Evolutionary conservation across 352 stramenopile species (phyloP).

Genomic region (Pythium sukuiense): DNA sequence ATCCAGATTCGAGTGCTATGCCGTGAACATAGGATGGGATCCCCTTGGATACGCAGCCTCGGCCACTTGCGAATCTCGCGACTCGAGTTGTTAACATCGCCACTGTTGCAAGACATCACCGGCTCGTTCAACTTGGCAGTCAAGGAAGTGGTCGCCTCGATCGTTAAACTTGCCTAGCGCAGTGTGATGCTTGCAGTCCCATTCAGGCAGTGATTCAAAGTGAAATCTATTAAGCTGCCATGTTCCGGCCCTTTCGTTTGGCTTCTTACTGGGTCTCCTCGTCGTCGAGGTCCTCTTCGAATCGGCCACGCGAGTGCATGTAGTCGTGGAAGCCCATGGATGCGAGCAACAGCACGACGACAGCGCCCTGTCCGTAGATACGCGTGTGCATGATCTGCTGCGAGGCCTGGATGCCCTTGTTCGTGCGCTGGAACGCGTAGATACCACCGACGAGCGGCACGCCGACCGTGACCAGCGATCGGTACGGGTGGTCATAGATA

Average conservation of each 20-base stretch:
- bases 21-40: no score
- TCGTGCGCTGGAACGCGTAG: constrained; percentile 61
- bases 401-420: constrained; percentile 61
- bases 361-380: constrained; percentile 70
- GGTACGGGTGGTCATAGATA: constrained; percentile 80
- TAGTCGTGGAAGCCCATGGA: constrained; percentile 86
- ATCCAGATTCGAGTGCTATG: no score
- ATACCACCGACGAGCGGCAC: constrained; percentile 69
- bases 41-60: no score
- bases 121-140: no score
- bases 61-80: no score
- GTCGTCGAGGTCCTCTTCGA: constrained; percentile 32
- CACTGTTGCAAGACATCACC: no score
- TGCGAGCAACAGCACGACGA: constrained; percentile 65
- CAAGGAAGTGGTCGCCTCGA: background rate
- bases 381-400: constrained; percentile 87
- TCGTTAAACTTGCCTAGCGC: background rate
- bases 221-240: background rate
- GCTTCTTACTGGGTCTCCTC: background rate
- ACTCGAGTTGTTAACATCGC: no score
- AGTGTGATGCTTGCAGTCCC: background rate
- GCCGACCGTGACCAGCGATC: constrained; percentile 45
- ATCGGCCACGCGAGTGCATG: constrained; percentile 69
- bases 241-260: background rate
- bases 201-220: background rate